Evolutionary conservation across 2,329 filamentous ascomycete species (phyloP).

Genomic region (Epichloe uncinata): DNA sequence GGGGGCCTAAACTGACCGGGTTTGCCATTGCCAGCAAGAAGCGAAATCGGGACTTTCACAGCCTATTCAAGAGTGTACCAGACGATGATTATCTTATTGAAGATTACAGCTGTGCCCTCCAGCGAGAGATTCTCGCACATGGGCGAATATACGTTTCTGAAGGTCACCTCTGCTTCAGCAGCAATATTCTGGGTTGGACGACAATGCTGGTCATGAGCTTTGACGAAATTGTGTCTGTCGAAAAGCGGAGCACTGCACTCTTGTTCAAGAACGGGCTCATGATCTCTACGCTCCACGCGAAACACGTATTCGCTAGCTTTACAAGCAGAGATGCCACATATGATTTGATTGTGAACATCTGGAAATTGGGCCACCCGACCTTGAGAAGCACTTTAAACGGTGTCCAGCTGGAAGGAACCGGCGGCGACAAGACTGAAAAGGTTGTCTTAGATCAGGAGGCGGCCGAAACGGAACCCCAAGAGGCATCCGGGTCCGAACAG

Average conservation of each 20-base stretch:
- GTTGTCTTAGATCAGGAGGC: slow-evolving; percentile 37
- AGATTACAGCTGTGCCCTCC: slow-evolving; percentile 92
- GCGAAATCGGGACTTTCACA: slow-evolving; percentile 89
- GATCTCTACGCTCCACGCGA: slow-evolving; percentile 88
- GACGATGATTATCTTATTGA: slow-evolving; percentile 98
- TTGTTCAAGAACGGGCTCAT: slow-evolving; percentile 96
- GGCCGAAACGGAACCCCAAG: slow-evolving; percentile 29
- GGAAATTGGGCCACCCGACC: slow-evolving; percentile 91
- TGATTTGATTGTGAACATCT: slow-evolving; percentile 93
- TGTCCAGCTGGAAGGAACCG: slow-evolving; percentile 64
- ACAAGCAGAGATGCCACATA: slow-evolving; percentile 92
- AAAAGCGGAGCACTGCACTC: slow-evolving; percentile 91
- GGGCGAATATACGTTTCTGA: slow-evolving; percentile 93
- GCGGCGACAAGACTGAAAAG: slow-evolving; percentile 87
- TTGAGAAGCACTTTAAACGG: slow-evolving; percentile 86
- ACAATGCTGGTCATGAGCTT: slow-evolving; percentile 97
- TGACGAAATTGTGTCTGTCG: slow-evolving; percentile 91
- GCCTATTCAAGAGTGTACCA: slow-evolving; percentile 86
- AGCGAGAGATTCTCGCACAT: slow-evolving; percentile 89
- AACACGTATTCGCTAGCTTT: slow-evolving; percentile 92
- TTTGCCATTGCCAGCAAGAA: slow-evolving; percentile 96
- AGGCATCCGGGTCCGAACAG: slow-evolving; percentile 43
- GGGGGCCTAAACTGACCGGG: slow-evolving; percentile 69
- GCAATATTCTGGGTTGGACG: slow-evolving; percentile 96
- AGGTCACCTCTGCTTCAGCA: slow-evolving; percentile 95